Base-by-base conservation (phyloP, 345 rosid species). In the Gossypium ekmanianum region DNA sequence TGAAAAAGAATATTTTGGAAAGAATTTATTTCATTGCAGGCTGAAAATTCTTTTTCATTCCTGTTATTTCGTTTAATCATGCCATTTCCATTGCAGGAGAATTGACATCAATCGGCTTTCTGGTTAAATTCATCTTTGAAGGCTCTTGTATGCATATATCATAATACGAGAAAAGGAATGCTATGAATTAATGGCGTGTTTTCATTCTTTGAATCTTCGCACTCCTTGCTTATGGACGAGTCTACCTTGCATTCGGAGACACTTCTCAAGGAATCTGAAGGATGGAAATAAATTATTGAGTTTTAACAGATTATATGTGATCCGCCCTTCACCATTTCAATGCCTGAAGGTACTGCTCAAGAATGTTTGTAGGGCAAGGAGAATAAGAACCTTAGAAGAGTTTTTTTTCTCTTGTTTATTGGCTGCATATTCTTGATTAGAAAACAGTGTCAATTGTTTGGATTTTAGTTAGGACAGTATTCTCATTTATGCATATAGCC, bases 111-210 rank as follows among this genome's bases (percentile, higher is more conserved):
- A 9, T 26, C 2, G 24, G 43, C 9, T 69, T 51, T 69, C 56
- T 12, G 56, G 12, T 43, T 20, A 44, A 48, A 11, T 47, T 24
- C 43, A 26, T 68, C 9, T 50, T 50, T 26, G 43, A 26, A 48
- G 44, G 43, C 7, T 68, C 13, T 65, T 52, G 18, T 54, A 54
- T 51, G 4, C 17, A 3, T 51, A 51, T 22, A 14, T 16, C 27
- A 64, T 39, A 64, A 6, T 34, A 51, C 34, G 10, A 61, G 16
- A 47, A 16, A 47, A n/a, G 47, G 55, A 52, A 61, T 45, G 74
- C 43, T 74, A 20, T 71, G 74, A 65, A 44, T 71, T 71, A 26
- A 77, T 77, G 84, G 81, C 84, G 17, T 55, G 47, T 63, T 59
- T 11, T 61, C 83, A 50, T 41, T 80, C 75, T 34, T 70, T 77